Base-by-base conservation (phyloP, 345 rosid genomes). In the Heritiera littoralis region DNA sequence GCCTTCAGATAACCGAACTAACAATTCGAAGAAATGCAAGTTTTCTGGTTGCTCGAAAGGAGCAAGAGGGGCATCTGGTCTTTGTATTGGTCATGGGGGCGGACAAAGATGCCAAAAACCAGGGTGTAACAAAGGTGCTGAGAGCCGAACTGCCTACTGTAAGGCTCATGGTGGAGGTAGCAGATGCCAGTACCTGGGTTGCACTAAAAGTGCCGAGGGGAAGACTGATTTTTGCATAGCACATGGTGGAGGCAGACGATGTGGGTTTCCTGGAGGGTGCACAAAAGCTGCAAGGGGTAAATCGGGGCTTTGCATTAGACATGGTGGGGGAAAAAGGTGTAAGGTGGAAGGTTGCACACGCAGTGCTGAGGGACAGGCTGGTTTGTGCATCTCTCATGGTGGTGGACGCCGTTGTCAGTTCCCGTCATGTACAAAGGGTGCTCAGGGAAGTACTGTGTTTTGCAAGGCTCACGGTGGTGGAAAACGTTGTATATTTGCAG, bases 381-480 rank as follows among this genome's bases (percentile, higher is more conserved):
- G 98, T 9, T 85, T 95, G 79, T 95, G 99, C 86, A 95, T 95
- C 71, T 95, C 98, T 20, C 99, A 93, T 23, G 99, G 99, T 30
- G 99, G 99, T 77, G 99, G 99, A 32, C 83, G 94, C 14, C 95
- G 98, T 79, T 95, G 99, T 85, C 95, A 88, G 63, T 75, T 80
- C 74, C 67, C 72, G 14, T 89, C 75, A 0, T 95, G 99, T 84
- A 56, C 69, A 0, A 95, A 95, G 83, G 99, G 99, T 61, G 94
- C 99, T 79, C 99, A 95, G 81, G 98, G 98, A n/a, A 95, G 98
- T 81, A 95, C 98, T 4, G 80, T 87, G 87, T 92, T 82, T 23
- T 95, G 98, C 88, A 95, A 95, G 86, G 98, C 98, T 38, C 99
- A 95, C 32, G 99, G 99, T 32, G 98, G 99, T 13, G 99, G 99